Evolutionary conservation across 192 early-diverging fungal species (phyloP), one percentile per base, ranked within the genome.

Genomic region (Coemansia sp.): DNA sequence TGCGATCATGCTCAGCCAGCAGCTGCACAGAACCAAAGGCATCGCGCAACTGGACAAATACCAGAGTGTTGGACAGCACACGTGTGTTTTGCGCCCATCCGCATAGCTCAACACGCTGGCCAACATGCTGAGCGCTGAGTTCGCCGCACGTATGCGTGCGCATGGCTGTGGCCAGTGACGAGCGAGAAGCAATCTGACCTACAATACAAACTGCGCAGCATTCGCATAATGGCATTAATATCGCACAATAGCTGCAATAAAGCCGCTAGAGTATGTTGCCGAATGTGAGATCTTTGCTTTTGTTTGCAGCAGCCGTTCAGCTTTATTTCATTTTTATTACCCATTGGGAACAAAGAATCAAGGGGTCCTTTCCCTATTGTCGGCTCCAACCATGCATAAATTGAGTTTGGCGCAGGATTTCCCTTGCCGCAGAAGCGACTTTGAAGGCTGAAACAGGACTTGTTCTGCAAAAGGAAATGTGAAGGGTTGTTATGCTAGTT

Each of bases 131-230:
- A 32, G 59, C 65, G 48, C 69, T 56, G n/a, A 95, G 64, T n/a
- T 90, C 84, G 13, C 91, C 91, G 59, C 90, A 92, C n/a, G 78
- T 86, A 71, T 94, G 93, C 11, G 92, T 92, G 54, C 90, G 81
- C 74, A 71, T 71, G 61, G 48, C 50, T 20, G 74, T 82, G 16
- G 74, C 50, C 26, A 76, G 65, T 48, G 50, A 37, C 3, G 62
- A 19, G 39, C 18, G 61, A 6, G 52, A 18, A 22, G 39, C 61
- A 54, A 38, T 50, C 11, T 51, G 48, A 20, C 24, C 26, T 14
- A 16, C 23, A 22, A 32, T 53, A 54, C 16, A 23, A 50, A 3
- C 54, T 54, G 52, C 52, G 52, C 52, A 54, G 19, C 22, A 51
- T 19, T 11, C 50, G 10, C 22, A 14, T 23, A 54, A 54, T 54